phyloP scores from a whole-genome alignment of 2,329 filamentous ascomycete species.

The Cladosporium sp. region DNA sequence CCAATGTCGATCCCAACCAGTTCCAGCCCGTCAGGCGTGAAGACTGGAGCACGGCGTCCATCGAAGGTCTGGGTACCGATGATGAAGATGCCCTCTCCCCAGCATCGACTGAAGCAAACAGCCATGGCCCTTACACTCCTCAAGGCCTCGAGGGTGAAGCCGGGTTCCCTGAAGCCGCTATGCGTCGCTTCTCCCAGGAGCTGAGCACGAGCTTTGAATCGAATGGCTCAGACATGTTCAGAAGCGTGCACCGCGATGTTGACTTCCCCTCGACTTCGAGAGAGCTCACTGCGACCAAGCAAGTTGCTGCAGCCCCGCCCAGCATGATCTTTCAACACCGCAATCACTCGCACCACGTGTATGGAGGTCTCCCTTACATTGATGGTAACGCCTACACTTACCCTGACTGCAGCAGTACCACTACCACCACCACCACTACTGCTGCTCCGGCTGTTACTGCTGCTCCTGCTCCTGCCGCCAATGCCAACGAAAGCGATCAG shows the following conservation, averaged over 20 bases:
- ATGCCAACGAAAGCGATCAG: not conserved
- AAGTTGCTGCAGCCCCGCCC: not conserved
- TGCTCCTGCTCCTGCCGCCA: too few relatives aligned
- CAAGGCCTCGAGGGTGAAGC: not conserved
- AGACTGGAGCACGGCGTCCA: conserved; percentile 3
- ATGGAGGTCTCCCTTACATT: not conserved
- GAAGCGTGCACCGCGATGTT: not conserved
- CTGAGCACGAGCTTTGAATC: conserved; percentile 4
- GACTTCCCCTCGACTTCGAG: not conserved
- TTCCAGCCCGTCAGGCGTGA: not conserved
- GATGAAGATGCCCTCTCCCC: conserved; percentile 5
- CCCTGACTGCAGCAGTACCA: too few relatives aligned
- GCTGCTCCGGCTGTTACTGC: too few relatives aligned
- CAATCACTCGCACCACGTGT: not conserved
- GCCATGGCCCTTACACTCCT: conserved; percentile 8
- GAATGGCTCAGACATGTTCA: not conserved
- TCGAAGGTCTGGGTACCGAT: not conserved
- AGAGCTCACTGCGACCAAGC: not conserved
- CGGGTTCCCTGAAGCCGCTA: not conserved
- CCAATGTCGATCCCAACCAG: conserved; percentile 5
- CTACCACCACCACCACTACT: too few relatives aligned
- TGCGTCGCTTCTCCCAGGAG: not conserved
- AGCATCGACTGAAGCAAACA: not conserved
- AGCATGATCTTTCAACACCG: not conserved
- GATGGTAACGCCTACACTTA: not conserved